These are phyloP conservation scores for Blastocystis sp. DNA, from an alignment of 352 stramenopile genomes.

Conservation along the genomic window DNA sequence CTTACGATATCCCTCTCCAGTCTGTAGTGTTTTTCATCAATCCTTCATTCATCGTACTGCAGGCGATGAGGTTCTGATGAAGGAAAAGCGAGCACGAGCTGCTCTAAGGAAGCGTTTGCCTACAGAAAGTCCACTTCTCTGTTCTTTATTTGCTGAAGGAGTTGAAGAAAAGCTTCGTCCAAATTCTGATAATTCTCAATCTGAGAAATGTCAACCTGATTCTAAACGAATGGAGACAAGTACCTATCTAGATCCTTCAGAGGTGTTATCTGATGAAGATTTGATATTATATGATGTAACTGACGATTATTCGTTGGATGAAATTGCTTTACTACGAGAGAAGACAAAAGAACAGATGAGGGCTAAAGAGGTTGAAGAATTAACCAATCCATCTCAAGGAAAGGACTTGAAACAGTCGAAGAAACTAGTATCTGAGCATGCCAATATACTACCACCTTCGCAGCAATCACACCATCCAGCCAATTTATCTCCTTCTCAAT, in stretches of 20 bases:
- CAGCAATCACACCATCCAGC: not conserved
- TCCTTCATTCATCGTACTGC: not conserved
- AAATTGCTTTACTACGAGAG: not conserved
- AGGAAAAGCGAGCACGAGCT: not conserved
- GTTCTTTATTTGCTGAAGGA: too few relatives aligned
- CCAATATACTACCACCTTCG: too few relatives aligned
- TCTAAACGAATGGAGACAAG: not conserved
- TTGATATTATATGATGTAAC: conserved; percentile 31
- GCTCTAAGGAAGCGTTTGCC: not conserved
- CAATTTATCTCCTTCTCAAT: too few relatives aligned
- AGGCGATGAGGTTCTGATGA: not conserved
- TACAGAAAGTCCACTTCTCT: not conserved
- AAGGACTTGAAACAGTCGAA: too few relatives aligned
- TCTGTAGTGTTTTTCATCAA: not conserved
- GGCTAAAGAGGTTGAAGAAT: not conserved
- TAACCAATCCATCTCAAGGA: not conserved
- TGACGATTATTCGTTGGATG: conserved; percentile 8
- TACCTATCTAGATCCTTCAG: not conserved
- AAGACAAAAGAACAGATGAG: not conserved
- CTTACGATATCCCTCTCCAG: too few relatives aligned
- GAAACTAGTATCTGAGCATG: too few relatives aligned
- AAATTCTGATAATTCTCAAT: too few relatives aligned
- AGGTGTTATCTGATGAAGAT: conserved; percentile 2
- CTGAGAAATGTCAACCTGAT: too few relatives aligned
- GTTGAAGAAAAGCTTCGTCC: too few relatives aligned